Conservation (phyloP, 2,329 filamentous ascomycete genomes). For the Claviceps sp. region DNA sequence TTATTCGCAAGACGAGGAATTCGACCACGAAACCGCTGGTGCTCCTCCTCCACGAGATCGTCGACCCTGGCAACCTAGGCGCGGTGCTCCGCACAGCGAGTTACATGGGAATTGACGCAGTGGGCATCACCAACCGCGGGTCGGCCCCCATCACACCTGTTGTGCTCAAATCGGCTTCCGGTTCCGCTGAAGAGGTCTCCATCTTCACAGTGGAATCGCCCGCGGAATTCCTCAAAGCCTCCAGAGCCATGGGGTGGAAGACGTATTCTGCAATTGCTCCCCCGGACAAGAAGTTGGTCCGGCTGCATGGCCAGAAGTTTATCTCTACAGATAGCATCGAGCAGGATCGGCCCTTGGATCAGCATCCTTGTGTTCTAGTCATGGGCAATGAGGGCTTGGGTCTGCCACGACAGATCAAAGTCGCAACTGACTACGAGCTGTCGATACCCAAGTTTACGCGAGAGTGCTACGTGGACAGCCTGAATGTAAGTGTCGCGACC, state of each 20-base stretch:
- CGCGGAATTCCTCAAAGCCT: slow-evolving; percentile 54
- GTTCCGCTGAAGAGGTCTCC: slow-evolving; percentile 68
- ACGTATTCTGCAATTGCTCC: slow-evolving; percentile 62
- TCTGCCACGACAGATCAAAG: slow-evolving; percentile 48
- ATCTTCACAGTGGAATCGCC: slow-evolving; percentile 59
- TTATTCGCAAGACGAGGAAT: slow-evolving; percentile 23
- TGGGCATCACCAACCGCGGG: slow-evolving; percentile 61
- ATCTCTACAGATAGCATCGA: slow-evolving; percentile 37
- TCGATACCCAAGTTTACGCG: slow-evolving; percentile 47
- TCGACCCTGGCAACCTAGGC: slow-evolving; percentile 83
- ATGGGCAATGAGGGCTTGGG: slow-evolving; percentile 74
- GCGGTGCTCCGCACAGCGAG: slow-evolving; percentile 78
- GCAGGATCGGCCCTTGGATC: slow-evolving; percentile 35
- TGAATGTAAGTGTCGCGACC: slow-evolving; percentile 87
- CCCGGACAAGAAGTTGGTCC: slow-evolving; percentile 20
- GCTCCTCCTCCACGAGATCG: slow-evolving; percentile 59
- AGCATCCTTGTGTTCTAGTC: slow-evolving; percentile 62
- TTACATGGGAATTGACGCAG: slow-evolving; percentile 79
- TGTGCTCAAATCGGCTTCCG: slow-evolving; percentile 75
- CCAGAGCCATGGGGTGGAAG: slow-evolving; percentile 61
- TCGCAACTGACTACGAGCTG: slow-evolving; percentile 50
- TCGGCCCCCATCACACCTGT: slow-evolving; percentile 64
- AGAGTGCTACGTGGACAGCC: slow-evolving; percentile 58
- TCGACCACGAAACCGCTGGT: slow-evolving; percentile 49
- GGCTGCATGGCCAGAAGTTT: slow-evolving; percentile 26